Conservation (phyloP, 2,329 filamentous ascomycete species). For the Aspergillus neoniger region DNA sequence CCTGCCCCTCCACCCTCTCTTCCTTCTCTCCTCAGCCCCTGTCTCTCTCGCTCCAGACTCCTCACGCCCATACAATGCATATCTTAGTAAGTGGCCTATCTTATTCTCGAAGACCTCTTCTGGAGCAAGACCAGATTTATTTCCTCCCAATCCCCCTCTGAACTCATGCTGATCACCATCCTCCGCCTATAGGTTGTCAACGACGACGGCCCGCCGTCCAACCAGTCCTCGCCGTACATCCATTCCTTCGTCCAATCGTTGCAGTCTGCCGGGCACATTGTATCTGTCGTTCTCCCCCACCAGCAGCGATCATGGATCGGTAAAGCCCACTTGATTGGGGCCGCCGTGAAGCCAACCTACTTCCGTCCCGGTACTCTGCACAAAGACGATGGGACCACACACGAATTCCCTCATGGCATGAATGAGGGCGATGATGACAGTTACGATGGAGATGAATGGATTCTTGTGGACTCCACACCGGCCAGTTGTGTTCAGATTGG, state of each 20-base stretch:
- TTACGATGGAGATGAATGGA: slow-evolving; percentile 70
- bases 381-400: slow-evolving; percentile 67
- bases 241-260: slow-evolving; percentile 72
- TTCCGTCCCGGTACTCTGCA: slow-evolving; percentile 68
- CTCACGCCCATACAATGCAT: slow-evolving; percentile 45
- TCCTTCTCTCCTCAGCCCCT: slow-evolving; percentile 16
- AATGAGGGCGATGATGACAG: slow-evolving; percentile 55
- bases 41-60: slow-evolving; percentile 5
- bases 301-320: slow-evolving; percentile 96
- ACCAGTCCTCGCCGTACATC: slow-evolving; percentile 77
- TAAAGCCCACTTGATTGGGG: slow-evolving; percentile 94
- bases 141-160: not conserved
- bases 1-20: slow-evolving; percentile 18
- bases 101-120: no score
- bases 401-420: slow-evolving; percentile 56
- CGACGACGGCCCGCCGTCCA: slow-evolving; percentile 78
- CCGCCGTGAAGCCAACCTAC: slow-evolving; percentile 80
- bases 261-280: slow-evolving; percentile 74
- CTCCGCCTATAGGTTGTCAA: slow-evolving; percentile 54
- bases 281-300: slow-evolving; percentile 88
- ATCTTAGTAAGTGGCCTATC: slow-evolving; percentile 48
- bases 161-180: slow-evolving; percentile 7
- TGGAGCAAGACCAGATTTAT: no score
- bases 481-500: slow-evolving; percentile 82
- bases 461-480: slow-evolving; percentile 78